Base-by-base conservation (phyloP, 2,329 filamentous ascomycete species). In the Bretziella fagacearum region DNA sequence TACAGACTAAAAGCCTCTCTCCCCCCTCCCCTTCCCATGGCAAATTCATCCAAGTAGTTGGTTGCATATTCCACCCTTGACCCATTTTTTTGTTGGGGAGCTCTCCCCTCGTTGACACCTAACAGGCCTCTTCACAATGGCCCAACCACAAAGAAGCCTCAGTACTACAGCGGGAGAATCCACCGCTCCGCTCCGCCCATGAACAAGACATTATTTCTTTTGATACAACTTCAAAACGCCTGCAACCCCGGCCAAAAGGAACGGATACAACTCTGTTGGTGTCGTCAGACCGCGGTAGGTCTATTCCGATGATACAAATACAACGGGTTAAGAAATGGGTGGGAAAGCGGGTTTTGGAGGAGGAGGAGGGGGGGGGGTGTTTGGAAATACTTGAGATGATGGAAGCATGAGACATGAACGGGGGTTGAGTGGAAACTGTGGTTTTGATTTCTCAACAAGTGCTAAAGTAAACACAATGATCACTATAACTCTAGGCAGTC, bases 111-210 rank as follows among this genome's bases (percentile, higher is more conserved):
- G n/a, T n/a, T n/a, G n/a, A n/a, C n/a, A n/a, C 13, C 13, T 4
- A 5, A 33, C 17, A n/a, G 13, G 30, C 30, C 5, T 33, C 17
- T 4, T n/a, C 13, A 4, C 5, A 4, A 33, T 5, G 11, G 13
- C 35, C n/a, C 35, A 17, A 4, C 10, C 35, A 39, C 17, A n/a
- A 15, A 6, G 11, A 33, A n/a, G 11, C 11, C 25, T 15, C 20
- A 41, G 37, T 41, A 25, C 11, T 10, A 41, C 37, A 13, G 26
- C 40, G 26, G 40, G 40, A 32, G 18, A 43, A 43, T 43, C 40
- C 26, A 32, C 40, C 40, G 25, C 15, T 43, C 40, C 40, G 40
- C 40, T 43, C 40, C 40, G 40, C 26, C 40, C 36, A 30, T 30
- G n/a, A n/a, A 17, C 4, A n/a, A 7, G 8, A 33, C 6, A 11